Percentiles rank a stretch among this genome's conserved stretches.
Conservation (phyloP, 108 stramenopile genomes). For the Nitzschia sp. region DNA sequence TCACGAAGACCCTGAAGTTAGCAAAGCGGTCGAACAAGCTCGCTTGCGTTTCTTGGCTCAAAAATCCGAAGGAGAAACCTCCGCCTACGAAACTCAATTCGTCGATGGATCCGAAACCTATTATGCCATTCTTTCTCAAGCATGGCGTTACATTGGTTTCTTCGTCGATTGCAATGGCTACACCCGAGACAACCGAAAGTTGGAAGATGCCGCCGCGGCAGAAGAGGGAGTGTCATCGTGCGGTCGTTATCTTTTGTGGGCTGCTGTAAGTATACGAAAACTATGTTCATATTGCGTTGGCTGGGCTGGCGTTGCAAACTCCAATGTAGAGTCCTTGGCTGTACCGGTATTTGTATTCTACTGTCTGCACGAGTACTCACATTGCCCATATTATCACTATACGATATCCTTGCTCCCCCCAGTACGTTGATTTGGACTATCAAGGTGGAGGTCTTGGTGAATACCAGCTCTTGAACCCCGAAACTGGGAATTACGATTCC, state of each 20-base stretch:
- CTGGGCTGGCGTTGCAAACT: background rate
- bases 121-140: constrained; percentile 56
- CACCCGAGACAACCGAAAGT: background rate
- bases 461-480: constrained; percentile 48
- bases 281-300: background rate
- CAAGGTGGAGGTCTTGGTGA: constrained; percentile 61
- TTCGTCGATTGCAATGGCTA: constrained; percentile 49
- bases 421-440: constrained; percentile 64
- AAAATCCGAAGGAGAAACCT: too few relatives aligned
- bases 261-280: constrained; percentile 43
- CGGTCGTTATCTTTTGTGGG: constrained; percentile 56
- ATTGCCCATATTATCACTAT: background rate
- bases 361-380: background rate
- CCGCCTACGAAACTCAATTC: background rate
- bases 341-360: too few relatives aligned
- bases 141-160: constrained; percentile 60
- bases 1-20: too few relatives aligned
- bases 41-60: too few relatives aligned
- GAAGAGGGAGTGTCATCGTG: constrained; percentile 37
- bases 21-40: too few relatives aligned
- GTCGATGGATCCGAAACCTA: constrained; percentile 16
- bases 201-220: constrained; percentile 6
- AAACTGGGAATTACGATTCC: constrained; percentile 25
- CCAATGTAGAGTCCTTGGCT: too few relatives aligned
- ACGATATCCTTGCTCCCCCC: background rate